A percentile compares a stretch with the other conserved stretches of the same genome.
Evolutionary conservation across 768 basidiomycete species (phyloP).

Genomic region (Lyophyllum semitale): DNA sequence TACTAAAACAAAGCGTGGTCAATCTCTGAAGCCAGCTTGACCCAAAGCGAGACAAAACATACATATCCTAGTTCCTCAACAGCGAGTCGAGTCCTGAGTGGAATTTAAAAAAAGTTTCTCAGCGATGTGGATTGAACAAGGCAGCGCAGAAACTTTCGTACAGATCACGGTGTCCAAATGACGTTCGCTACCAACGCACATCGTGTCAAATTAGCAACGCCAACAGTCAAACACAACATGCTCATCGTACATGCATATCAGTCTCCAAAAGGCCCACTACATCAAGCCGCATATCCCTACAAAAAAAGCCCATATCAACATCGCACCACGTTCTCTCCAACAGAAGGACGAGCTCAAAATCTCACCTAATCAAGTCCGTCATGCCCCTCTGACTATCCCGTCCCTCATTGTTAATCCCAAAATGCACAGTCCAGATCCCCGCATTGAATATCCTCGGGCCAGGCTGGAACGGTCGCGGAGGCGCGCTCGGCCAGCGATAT

Average conservation of each 20-base stretch:
- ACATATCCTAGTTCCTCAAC: slow-evolving; percentile 83
- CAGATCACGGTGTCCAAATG: slow-evolving; percentile 86
- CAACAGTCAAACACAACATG: background rate
- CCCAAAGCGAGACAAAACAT: slow-evolving; percentile 26
- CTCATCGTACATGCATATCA: slow-evolving; percentile 70
- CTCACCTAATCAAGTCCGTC: slow-evolving; percentile 48
- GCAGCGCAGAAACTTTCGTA: slow-evolving; percentile 28
- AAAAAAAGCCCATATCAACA: background rate
- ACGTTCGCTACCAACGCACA: slow-evolving; percentile 30
- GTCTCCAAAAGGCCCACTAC: slow-evolving; percentile 86
- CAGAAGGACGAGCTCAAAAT: background rate
- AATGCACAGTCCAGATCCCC: slow-evolving; percentile 93
- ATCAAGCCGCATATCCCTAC: slow-evolving; percentile 81
- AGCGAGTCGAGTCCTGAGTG: slow-evolving; percentile 73
- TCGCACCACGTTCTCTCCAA: background rate
- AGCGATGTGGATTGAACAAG: slow-evolving; percentile 2
- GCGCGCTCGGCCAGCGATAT: slow-evolving; percentile 49
- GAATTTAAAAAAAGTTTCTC: background rate
- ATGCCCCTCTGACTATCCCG: slow-evolving; percentile 73
- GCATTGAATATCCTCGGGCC: slow-evolving; percentile 72
- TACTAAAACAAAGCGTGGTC: slow-evolving; percentile 49
- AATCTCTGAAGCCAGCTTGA: background rate
- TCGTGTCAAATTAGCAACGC: background rate
- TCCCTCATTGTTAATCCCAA: slow-evolving; percentile 77
- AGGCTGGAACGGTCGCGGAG: slow-evolving; percentile 60